Evolutionary conservation across 495 filamentous ascomycete genomes (phyloP).

Genomic region (Tuber umbilicatum): DNA sequence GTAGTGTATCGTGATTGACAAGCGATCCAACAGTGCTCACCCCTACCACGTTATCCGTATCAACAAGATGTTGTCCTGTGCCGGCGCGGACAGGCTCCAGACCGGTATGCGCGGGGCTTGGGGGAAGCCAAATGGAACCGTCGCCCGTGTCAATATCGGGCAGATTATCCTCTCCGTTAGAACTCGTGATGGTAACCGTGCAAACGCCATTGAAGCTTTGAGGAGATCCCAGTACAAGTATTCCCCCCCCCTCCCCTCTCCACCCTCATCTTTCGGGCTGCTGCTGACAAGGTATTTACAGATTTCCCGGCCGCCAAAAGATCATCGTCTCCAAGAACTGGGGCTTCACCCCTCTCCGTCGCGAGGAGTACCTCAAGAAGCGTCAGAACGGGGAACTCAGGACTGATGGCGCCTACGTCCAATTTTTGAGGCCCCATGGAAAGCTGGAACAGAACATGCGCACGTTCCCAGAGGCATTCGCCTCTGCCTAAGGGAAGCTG

Average conservation of each 20-base stretch:
- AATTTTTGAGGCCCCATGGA: conserved; percentile 90
- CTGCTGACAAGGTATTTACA: neutral
- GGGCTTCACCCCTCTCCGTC: conserved; percentile 94
- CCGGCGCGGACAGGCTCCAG: conserved; percentile 98
- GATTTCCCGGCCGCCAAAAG: conserved; percentile 97
- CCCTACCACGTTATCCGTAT: conserved; percentile 98
- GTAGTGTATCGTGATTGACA: conserved; percentile 10
- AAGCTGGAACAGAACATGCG: conserved; percentile 74
- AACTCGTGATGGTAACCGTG: conserved; percentile 82
- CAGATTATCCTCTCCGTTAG: conserved; percentile 93
- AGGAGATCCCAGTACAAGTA: conserved; percentile 95
- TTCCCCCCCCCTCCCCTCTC: neutral
- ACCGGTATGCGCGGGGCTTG: conserved; percentile 99
- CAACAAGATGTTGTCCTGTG: conserved; percentile 99
- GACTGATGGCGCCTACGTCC: conserved; percentile 94
- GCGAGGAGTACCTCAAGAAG: conserved; percentile 88
- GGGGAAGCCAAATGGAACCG: conserved; percentile 94
- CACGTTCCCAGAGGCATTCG: conserved; percentile 85
- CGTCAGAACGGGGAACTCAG: conserved; percentile 79
- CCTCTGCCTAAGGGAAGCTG: conserved; percentile 16
- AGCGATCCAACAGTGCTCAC: conserved; percentile 58
- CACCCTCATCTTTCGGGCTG: neutral
- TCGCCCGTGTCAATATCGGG: conserved; percentile 97
- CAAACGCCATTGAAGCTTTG: conserved; percentile 89
- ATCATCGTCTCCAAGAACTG: conserved; percentile 99